Evolutionary conservation across 2,329 filamentous ascomycete genomes (phyloP), one percentile per base, ranked within the genome.

Genomic region (Thyridium curvatum): DNA sequence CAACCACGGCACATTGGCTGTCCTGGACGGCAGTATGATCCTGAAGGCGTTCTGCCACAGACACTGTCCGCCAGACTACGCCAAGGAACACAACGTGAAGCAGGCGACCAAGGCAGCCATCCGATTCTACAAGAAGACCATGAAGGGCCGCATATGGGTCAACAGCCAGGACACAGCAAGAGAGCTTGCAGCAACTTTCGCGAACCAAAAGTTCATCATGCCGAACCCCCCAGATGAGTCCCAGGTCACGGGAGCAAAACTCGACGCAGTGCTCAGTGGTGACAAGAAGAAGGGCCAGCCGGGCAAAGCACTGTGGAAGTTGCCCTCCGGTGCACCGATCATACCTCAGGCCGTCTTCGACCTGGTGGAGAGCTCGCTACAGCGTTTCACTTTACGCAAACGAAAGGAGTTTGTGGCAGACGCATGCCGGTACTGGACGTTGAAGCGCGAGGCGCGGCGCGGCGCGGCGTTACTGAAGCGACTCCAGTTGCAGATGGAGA

Each of bases 1-100:
- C 37, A 86, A 79, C 39, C 86, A 91, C 46, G 86, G 86, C 37
- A 81, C 80, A 12, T 73, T 86, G 26, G 84, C 85, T 14, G 79
- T 89, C 14, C 79, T 91, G 46, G 79, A 82, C 45, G 88, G 93
- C 43, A 81, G 79, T 41, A 87, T 86, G 53, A 77, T 90, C 15
- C 73, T 97, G 38, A 96, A 97, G 61, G 93, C 91, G 1, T 94
- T 93, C 56, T 98, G 93, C 59, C 88, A 98, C 62, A 93, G 86
- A 64, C 93, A 98, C 62, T 91, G 93, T 34, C 89, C 93, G 2
- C 71, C 76, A 2, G 93, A 97, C 40, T 96, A 94, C 73, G 77
- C 86, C 30, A 79, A 84, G 45, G 90, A 95, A 53, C 86, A 95
- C 54, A 79, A 84, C 35, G 90, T 94, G 2, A 80, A 86, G 46